Evolutionary conservation across 768 basidiomycete species (phyloP), one percentile per base, ranked within the genome.

Genomic region (Xerocomus spinulosus): DNA sequence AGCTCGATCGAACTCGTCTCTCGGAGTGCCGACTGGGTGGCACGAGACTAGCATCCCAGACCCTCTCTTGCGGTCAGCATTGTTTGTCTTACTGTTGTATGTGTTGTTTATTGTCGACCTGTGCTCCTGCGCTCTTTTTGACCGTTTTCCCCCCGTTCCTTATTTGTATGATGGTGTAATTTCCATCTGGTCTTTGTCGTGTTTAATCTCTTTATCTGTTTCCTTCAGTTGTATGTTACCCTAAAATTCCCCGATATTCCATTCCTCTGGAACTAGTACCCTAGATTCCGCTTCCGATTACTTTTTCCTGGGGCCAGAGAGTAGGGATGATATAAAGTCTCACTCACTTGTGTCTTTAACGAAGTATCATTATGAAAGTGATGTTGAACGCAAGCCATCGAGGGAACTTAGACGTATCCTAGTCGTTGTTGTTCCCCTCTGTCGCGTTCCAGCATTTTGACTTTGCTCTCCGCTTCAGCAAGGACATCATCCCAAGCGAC

Each of bases 1-100:
- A 86, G 87, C 66, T 86, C 90, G 10, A 83, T 92, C 50, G 91
- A 90, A 71, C 79, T 94, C 57, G 87, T 83, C 58, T 80, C 85
- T 46, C 78, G 90, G 51, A 89, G 87, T 68, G 82, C 83, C 46
- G 91, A 92, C 66, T 92, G 91, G 90, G 79, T 92, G 29, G 77
- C 83, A 25, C 77, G 86, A 55, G 86, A 88, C 58, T 86, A 58
- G 69, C 33, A 40, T 33, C 29, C 37, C 23, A 20, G 15, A 37
- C 23, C 41, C 17, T 38, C 4, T 32, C 14, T 37, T 45, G 33
- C 45, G 24, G 28, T 41, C 26, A 32, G 21, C 13, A 29, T 35
- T 12, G 49, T 28, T 38, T 48, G 38, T 46, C 32, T 53, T 42
- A 21, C 34, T 44, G 14, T 25, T 45, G 54, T 55, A 37, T 30